Evolutionary conservation across 306 rosid genomes (phyloP).

Genomic region (Lathyrus oleraceus): DNA sequence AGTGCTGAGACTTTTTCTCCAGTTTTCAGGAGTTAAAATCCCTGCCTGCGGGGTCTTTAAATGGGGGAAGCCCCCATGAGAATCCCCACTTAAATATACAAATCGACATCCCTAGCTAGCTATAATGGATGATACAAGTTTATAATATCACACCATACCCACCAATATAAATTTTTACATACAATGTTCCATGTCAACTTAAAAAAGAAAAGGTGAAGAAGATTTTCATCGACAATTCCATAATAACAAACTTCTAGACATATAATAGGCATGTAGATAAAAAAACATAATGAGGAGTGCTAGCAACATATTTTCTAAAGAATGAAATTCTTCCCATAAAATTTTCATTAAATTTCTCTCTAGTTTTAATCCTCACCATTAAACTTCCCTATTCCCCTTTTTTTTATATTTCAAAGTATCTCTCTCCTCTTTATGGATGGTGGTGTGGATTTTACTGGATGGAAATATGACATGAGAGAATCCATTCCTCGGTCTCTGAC

Average conservation of each 20-base stretch:
- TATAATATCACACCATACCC: slow-evolving; percentile 17
- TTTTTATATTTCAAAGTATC: background rate
- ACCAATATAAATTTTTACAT: slow-evolving; percentile 23
- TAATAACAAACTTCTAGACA: slow-evolving; percentile 6
- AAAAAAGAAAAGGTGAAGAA: slow-evolving; percentile 5
- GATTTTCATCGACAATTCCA: slow-evolving; percentile 25
- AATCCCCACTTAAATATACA: too few relatives aligned
- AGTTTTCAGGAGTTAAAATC: too few relatives aligned
- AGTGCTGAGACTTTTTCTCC: too few relatives aligned
- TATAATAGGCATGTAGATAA: slow-evolving; percentile 8
- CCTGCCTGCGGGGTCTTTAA: too few relatives aligned
- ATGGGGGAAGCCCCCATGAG: too few relatives aligned
- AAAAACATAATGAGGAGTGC: background rate
- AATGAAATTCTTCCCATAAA: background rate
- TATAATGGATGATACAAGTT: slow-evolving; percentile 3
- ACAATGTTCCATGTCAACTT: slow-evolving; percentile 21
- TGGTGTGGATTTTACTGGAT: slow-evolving; percentile 5
- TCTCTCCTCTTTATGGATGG: background rate
- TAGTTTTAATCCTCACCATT: background rate
- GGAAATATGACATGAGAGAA: background rate
- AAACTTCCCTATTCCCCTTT: background rate
- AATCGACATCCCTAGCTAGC: background rate
- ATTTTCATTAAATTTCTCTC: background rate
- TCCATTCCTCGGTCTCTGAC: background rate
- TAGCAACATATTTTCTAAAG: background rate